A percentile compares a stretch with the other conserved stretches of the same genome.
Evolutionary conservation across 352 stramenopile genomes (phyloP).

Genomic region (Phytophthora melonis): DNA sequence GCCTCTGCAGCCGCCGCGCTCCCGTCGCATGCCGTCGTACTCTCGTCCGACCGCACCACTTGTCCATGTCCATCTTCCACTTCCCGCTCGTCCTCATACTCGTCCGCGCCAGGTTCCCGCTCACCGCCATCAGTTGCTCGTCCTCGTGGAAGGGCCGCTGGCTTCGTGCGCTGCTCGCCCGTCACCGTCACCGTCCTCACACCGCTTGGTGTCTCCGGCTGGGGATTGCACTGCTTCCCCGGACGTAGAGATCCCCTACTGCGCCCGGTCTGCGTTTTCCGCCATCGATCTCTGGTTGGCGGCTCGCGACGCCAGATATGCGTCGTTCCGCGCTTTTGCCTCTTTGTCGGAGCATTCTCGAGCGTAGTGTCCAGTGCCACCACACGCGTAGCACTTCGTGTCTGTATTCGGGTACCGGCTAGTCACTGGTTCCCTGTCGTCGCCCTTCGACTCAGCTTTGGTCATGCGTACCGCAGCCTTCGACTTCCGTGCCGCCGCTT

Average conservation of each 20-base stretch:
- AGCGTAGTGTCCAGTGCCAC: not conserved
- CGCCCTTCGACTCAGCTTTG: not conserved
- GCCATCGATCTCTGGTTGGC: not conserved
- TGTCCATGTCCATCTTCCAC: not conserved
- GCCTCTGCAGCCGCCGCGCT: not conserved
- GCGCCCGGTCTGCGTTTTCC: not conserved
- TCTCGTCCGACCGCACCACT: not conserved
- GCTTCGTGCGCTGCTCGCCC: too few relatives aligned
- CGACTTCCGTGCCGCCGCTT: too few relatives aligned
- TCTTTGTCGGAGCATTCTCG: not conserved
- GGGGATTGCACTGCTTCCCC: not conserved
- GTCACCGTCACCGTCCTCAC: not conserved
- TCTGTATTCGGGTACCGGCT: not conserved
- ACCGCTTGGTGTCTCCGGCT: not conserved
- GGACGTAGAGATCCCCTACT: not conserved
- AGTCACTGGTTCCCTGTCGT: too few relatives aligned
- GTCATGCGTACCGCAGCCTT: not conserved
- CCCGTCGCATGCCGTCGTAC: not conserved
- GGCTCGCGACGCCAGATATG: not conserved
- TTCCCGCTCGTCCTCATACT: not conserved
- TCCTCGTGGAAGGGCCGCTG: not conserved
- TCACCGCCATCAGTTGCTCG: not conserved
- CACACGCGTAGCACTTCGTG: not conserved
- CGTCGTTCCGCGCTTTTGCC: not conserved
- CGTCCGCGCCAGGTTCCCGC: not conserved